phyloP scores from a whole-genome alignment of 345 rosid genomes.

The Salix brachista region DNA sequence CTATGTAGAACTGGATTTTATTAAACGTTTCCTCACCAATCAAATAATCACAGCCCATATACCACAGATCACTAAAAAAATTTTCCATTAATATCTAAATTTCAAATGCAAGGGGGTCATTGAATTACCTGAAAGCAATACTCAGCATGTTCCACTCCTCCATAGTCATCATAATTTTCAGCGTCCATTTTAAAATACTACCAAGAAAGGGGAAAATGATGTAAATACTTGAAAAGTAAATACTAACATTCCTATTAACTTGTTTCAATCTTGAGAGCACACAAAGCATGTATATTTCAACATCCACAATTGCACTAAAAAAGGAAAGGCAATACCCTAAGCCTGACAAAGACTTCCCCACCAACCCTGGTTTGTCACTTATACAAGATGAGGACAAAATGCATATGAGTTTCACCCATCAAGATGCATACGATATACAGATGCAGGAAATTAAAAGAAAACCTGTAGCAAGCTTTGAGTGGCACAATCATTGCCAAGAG shows the following conservation, averaged over 20 bases:
- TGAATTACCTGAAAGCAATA: constrained; percentile 21
- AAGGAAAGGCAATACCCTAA: neutral
- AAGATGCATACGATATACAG: neutral
- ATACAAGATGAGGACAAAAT: neutral
- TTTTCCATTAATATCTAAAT: neutral
- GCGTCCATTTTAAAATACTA: constrained; percentile 30
- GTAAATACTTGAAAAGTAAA: constrained; percentile 10
- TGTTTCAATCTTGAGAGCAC: neutral
- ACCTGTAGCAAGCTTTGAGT: constrained; percentile 29
- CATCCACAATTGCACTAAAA: neutral
- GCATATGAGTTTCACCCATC: neutral
- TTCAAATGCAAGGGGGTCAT: constrained; percentile 1
- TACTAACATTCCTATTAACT: neutral
- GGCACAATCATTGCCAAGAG: constrained; percentile 26
- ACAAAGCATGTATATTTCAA: neutral
- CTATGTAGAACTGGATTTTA: neutral
- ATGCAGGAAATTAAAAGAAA: constrained; percentile 7
- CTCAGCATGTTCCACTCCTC: constrained; percentile 26
- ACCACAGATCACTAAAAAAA: neutral
- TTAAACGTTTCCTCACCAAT: neutral
- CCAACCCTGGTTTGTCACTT: neutral
- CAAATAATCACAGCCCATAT: neutral
- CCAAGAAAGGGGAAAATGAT: constrained; percentile 1
- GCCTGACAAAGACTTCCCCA: neutral
- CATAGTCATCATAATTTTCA: constrained; percentile 21